Evolutionary conservation across 202 grass and related monocot species (phyloP).

Genomic region (Brachypodium distachyon): DNA sequence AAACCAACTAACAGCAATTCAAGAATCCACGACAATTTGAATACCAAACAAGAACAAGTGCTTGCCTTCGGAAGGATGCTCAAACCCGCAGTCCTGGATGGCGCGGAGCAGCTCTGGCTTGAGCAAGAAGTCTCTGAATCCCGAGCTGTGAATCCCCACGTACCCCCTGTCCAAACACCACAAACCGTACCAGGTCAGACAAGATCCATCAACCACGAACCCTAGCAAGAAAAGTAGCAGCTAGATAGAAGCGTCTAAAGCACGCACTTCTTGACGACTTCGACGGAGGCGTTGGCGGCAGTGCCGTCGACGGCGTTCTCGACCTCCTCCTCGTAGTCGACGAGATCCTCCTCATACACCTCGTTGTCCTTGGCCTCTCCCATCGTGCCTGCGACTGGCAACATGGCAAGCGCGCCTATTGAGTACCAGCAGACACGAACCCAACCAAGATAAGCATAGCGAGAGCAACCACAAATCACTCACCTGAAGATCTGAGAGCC

Average conservation of each 20-base stretch:
- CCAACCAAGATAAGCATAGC: no score
- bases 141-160: slow-evolving; percentile 98
- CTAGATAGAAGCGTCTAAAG: no score
- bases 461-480: no score
- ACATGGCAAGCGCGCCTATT: no score
- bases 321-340: slow-evolving; percentile 98
- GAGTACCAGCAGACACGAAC: no score
- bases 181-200: no score
- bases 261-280: slow-evolving; percentile 79
- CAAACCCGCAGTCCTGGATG: slow-evolving; percentile 96
- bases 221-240: no score
- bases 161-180: no score
- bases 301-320: slow-evolving; percentile 72
- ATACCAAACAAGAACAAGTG: neutral
- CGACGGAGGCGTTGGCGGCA: slow-evolving; percentile 56
- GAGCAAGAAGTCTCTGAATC: slow-evolving; percentile 97
- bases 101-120: slow-evolving; percentile 97
- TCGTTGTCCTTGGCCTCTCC: slow-evolving; percentile 90
- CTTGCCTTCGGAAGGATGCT: slow-evolving; percentile 99
- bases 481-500: no score
- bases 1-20: no score
- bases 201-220: neutral
- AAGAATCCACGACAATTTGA: no score
- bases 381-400: slow-evolving; percentile 41
- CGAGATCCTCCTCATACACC: slow-evolving; percentile 95